Percentiles rank a stretch among this genome's conserved stretches.
These are phyloP conservation scores for Elsinoe perseae DNA, from an alignment of 2,329 filamentous ascomycete species.

Conservation along the genomic window DNA sequence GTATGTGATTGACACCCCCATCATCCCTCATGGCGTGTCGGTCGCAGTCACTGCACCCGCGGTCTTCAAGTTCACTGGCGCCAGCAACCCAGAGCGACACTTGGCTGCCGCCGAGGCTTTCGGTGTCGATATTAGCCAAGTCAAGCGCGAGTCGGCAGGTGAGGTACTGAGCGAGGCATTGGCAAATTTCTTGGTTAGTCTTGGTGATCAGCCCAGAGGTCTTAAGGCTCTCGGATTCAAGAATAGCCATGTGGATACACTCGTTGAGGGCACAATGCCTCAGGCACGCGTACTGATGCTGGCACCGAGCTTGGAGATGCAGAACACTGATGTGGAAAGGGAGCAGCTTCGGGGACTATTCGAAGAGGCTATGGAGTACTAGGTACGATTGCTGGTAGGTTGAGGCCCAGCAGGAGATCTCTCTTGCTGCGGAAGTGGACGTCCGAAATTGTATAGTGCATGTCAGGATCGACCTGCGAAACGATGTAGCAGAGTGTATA, in stretches of 20 bases:
- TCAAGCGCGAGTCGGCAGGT: constrained; percentile 82
- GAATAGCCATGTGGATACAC: constrained; percentile 62
- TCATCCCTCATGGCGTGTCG: constrained; percentile 93
- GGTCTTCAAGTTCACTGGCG: constrained; percentile 86
- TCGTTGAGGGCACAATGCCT: constrained; percentile 92
- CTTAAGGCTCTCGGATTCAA: constrained; percentile 77
- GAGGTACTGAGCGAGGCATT: constrained; percentile 81
- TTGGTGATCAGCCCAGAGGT: constrained; percentile 87
- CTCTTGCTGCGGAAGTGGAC: too few species aligned
- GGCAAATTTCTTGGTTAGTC: constrained; percentile 65
- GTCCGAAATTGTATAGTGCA: not conserved
- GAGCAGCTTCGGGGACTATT: constrained; percentile 43
- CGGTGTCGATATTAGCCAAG: constrained; percentile 78
- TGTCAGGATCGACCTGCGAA: not conserved
- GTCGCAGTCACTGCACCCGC: constrained; percentile 90
- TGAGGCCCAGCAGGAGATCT: too few species aligned
- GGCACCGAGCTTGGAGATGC: constrained; percentile 63
- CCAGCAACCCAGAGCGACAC: constrained; percentile 89
- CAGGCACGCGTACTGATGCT: constrained; percentile 86
- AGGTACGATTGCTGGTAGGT: constrained; percentile 5
- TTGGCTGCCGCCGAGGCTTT: constrained; percentile 83
- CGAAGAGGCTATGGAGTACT: constrained; percentile 41
- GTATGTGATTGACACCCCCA: constrained; percentile 66
- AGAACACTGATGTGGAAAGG: constrained; percentile 40
- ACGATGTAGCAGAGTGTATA: not conserved